These are phyloP conservation scores for Cadophora sp. DNA, from an alignment of 2,329 filamentous ascomycete species.

Conservation along the genomic window DNA sequence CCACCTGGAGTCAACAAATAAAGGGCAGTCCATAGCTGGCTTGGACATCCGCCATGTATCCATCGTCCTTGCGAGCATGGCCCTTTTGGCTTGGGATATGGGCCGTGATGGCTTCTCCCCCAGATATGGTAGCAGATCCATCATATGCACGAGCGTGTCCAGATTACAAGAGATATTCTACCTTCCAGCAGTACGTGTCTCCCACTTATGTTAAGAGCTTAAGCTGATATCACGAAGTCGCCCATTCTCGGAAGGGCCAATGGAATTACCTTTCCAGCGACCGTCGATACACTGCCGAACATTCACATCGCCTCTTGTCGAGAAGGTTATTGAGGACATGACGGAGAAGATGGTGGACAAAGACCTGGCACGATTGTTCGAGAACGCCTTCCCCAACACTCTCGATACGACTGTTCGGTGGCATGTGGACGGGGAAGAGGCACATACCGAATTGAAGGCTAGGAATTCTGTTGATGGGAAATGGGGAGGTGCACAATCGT, in stretches of 20 bases:
- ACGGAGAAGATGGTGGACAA: slow-evolving; percentile 81
- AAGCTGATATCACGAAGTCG: slow-evolving; percentile 56
- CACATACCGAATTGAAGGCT: slow-evolving; percentile 49
- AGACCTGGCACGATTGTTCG: slow-evolving; percentile 90
- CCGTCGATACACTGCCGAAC: slow-evolving; percentile 84
- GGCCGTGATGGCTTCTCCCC: slow-evolving; percentile 21
- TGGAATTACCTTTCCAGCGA: slow-evolving; percentile 84
- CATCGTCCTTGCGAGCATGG: slow-evolving; percentile 29
- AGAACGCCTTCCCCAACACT: slow-evolving; percentile 90
- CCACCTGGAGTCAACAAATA: slow-evolving; percentile 16
- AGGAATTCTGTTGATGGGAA: slow-evolving; percentile 56
- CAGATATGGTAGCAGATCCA: slow-evolving; percentile 12
- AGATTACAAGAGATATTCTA: slow-evolving; percentile 46
- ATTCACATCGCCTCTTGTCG: slow-evolving; percentile 85
- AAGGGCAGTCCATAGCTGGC: not conserved
- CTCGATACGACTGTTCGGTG: slow-evolving; percentile 75
- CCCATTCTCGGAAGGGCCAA: slow-evolving; percentile 80
- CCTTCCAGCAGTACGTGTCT: slow-evolving; percentile 39
- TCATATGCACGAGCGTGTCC: slow-evolving; percentile 43
- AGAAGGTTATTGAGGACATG: slow-evolving; percentile 85
- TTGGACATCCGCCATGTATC: slow-evolving; percentile 22
- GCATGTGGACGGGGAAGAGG: slow-evolving; percentile 63
- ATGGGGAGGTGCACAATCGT: slow-evolving; percentile 88
- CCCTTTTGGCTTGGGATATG: slow-evolving; percentile 25
- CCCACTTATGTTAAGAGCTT: not conserved